Percentiles rank a stretch among this genome's conserved stretches.
Evolutionary conservation across 2,329 filamentous ascomycete genomes (phyloP).

Genomic region (Trichoderma cornu-damae): DNA sequence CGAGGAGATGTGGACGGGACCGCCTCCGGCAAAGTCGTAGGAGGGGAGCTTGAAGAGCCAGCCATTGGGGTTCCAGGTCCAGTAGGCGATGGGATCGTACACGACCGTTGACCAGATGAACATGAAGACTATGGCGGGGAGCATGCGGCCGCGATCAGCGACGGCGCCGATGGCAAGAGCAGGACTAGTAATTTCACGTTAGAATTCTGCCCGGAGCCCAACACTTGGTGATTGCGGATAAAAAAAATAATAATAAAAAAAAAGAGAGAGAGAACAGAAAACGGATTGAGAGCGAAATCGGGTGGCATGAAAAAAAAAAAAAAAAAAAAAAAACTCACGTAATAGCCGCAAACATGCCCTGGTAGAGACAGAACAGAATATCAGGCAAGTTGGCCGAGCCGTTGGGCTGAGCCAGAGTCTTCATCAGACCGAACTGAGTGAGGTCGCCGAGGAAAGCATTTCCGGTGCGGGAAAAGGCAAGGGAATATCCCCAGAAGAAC

Average conservation of each 20-base stretch:
- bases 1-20: slow-evolving; percentile 69
- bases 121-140: slow-evolving; percentile 60
- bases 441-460: slow-evolving; percentile 75
- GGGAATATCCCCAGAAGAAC: slow-evolving; percentile 93
- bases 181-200: slow-evolving; percentile 33
- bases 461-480: slow-evolving; percentile 76
- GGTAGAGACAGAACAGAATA: slow-evolving; percentile 77
- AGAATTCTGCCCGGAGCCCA: too few relatives aligned
- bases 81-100: slow-evolving; percentile 69
- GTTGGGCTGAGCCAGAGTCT: slow-evolving; percentile 70
- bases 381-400: slow-evolving; percentile 70
- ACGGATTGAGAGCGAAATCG: too few relatives aligned
- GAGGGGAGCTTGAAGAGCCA: slow-evolving; percentile 65
- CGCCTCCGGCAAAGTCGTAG: slow-evolving; percentile 70
- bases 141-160: slow-evolving; percentile 56
- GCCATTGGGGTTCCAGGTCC: slow-evolving; percentile 71
- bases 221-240: too few relatives aligned
- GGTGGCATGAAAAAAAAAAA: too few relatives aligned
- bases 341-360: slow-evolving; percentile 85
- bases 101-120: slow-evolving; percentile 68
- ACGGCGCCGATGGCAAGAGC: slow-evolving; percentile 56
- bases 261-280: too few relatives aligned
- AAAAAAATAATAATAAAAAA: too few relatives aligned
- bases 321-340: slow-evolving; percentile 73
- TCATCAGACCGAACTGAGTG: slow-evolving; percentile 73